Percentiles rank a stretch among this genome's conserved stretches.
phyloP scores from a whole-genome alignment of 169 alveolate species.

The Plasmodium gonderi region DNA sequence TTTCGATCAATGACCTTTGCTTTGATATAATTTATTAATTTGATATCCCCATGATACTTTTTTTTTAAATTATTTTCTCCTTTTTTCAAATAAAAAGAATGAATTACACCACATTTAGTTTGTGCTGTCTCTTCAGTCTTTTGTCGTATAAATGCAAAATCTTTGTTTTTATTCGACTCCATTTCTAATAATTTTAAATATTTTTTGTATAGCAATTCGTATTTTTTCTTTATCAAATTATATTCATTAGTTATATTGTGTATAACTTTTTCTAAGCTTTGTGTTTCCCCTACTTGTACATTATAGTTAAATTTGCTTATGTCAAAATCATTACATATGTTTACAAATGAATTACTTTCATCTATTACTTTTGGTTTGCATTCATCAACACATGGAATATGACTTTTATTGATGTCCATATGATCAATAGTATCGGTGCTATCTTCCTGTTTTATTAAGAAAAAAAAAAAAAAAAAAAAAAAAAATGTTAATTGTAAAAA shows the following conservation, averaged over 20 bases:
- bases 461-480: neutral
- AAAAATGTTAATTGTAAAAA: neutral
- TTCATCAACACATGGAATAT: neutral
- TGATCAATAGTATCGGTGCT: neutral
- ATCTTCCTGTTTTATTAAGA: slow-evolving; percentile 5
- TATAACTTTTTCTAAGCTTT: slow-evolving; percentile 7
- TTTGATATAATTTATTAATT: slow-evolving; percentile 38
- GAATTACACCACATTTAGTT: slow-evolving; percentile 26
- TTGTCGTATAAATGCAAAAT: slow-evolving; percentile 31
- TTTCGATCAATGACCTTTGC: slow-evolving; percentile 40
- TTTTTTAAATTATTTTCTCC: neutral
- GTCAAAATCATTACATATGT: neutral
- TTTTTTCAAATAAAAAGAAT: slow-evolving; percentile 43
- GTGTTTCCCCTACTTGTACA: neutral
- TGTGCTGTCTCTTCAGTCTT: slow-evolving; percentile 6
- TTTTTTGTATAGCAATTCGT: slow-evolving; percentile 38
- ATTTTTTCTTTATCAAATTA: slow-evolving; percentile 28
- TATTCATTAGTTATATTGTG: slow-evolving; percentile 27
- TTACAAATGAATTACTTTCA: neutral
- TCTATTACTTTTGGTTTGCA: neutral
- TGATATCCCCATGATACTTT: neutral
- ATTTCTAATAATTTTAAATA: slow-evolving; percentile 19
- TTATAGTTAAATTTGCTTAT: neutral
- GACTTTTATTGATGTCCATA: neutral
- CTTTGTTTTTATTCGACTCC: slow-evolving; percentile 20